Evolutionary conservation across 176 grass and related monocot genomes (phyloP).

Genomic region (Hsuehochloa calcarea): DNA sequence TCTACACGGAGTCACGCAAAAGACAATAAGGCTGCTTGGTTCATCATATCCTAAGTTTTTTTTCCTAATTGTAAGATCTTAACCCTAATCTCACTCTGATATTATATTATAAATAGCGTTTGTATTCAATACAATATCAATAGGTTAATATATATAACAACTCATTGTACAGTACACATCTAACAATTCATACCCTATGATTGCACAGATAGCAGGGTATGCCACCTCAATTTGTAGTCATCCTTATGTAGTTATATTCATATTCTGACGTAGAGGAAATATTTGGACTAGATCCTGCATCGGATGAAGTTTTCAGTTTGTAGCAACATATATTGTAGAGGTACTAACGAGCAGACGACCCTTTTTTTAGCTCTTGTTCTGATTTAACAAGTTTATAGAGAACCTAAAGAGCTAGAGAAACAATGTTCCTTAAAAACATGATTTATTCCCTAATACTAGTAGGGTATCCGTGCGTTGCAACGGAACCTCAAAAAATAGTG

Average conservation of each 20-base stretch:
- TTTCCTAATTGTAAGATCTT: too few relatives aligned
- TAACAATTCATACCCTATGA: too few relatives aligned
- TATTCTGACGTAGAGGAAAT: neutral
- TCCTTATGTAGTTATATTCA: neutral
- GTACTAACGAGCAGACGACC: neutral
- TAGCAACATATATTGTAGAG: neutral
- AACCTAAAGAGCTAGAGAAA: neutral
- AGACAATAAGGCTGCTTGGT: too few relatives aligned
- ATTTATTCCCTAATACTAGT: neutral
- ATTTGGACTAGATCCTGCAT: neutral
- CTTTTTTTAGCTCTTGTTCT: neutral
- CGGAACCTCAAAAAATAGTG: too few relatives aligned
- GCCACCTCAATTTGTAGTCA: neutral
- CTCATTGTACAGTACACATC: too few relatives aligned
- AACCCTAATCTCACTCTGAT: too few relatives aligned
- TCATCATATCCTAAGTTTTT: too few relatives aligned
- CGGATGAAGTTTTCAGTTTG: neutral
- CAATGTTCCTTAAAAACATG: neutral
- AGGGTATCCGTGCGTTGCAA: too few relatives aligned
- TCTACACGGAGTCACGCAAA: too few relatives aligned
- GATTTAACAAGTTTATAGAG: neutral
- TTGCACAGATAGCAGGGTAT: constrained; percentile 88
- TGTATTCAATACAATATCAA: too few relatives aligned
- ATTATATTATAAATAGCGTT: too few relatives aligned
- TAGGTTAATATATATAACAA: too few relatives aligned